Evolutionary conservation across 2,329 filamentous ascomycete species (phyloP), one percentile per base, ranked within the genome.

Genomic region (Calycina herbarum): DNA sequence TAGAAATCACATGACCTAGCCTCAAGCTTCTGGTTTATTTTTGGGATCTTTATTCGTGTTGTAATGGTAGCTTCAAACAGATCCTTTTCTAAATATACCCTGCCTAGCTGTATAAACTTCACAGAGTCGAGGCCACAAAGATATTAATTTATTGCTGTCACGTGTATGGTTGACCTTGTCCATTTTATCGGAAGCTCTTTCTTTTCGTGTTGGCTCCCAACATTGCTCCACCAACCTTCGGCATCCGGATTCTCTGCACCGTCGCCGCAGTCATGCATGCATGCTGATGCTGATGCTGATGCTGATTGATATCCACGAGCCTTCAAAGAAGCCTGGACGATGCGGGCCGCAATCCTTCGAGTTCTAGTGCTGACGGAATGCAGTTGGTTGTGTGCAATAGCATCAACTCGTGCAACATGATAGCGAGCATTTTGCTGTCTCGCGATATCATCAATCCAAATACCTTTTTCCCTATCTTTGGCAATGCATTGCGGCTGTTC

Each of bases 221-320:
- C 31, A 33, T 40, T 40, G 38, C 48, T 54, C 48, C 48, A 51
- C 45, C n/a, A 54, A 24, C 20, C 48, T 54, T 27, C 20, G 48
- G 48, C 48, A 54, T 48, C 35, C n/a, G 40, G 40, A 29, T 48
- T 31, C 20, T 56, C n/a, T 51, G 24, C 31, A n/a, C 59, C 8
- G 29, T 40, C 27, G 59, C 59, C 59, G 10, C 59, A 51, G 45
- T 38, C 42, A 54, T 61, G 29, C 59, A 61, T 61, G 42, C 42
- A 51, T 38, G 33, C 35, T 42, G 59, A 42, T 61, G 20, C n/a
- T 24, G 11, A 27, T 54, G 20, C n/a, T 24, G 11, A 27, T 54
- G 20, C n/a, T 24, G 48, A 54, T 54, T 45, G 2, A 54, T 54
- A 11, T 24, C 38, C 38, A 40, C 38, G 38, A 40, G 38, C 38